Conservation (phyloP, 495 filamentous ascomycete species). For the Rhypophila decipiens region DNA sequence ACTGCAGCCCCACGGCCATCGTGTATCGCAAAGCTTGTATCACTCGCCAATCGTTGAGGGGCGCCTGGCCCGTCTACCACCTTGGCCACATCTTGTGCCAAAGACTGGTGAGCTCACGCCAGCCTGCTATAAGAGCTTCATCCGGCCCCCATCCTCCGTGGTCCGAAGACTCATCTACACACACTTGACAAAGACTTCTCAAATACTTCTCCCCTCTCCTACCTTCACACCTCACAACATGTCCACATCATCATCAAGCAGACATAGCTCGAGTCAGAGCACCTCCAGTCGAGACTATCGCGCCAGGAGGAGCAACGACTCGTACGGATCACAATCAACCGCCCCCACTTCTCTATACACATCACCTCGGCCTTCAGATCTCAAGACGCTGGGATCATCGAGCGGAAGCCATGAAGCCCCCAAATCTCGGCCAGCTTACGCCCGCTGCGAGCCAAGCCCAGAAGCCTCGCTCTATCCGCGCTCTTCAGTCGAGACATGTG, state of each 20-base stretch:
- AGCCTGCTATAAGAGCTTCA: slow-evolving; percentile 21
- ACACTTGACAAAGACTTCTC: slow-evolving; percentile 2
- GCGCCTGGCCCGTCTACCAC: slow-evolving; percentile 9
- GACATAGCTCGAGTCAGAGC: slow-evolving; percentile 33
- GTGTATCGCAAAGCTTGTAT: slow-evolving; percentile 6
- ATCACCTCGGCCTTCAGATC: slow-evolving; percentile 45
- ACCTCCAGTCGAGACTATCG: slow-evolving; percentile 54
- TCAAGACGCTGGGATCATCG: slow-evolving; percentile 32
- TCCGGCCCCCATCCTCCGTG: slow-evolving; percentile 6
- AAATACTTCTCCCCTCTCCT: slow-evolving; percentile 1
- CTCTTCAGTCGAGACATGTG: slow-evolving; percentile 72
- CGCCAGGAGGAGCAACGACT: slow-evolving; percentile 49
- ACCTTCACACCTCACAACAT: slow-evolving; percentile 14
- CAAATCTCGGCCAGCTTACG: slow-evolving; percentile 20
- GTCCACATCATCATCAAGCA: slow-evolving; percentile 17
- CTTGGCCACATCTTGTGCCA: slow-evolving; percentile 12
- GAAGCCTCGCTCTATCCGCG: slow-evolving; percentile 46
- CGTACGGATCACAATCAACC: slow-evolving; percentile 61
- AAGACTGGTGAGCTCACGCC: not conserved
- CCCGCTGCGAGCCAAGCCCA: slow-evolving; percentile 42
- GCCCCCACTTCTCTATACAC: slow-evolving; percentile 56
- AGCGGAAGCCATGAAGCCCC: slow-evolving; percentile 21
- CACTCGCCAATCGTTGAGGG: slow-evolving; percentile 16
- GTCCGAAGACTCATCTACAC: slow-evolving; percentile 9
- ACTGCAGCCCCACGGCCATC: slow-evolving; percentile 13